Conservation (phyloP, 1,139 yeast species). For the Saccharomycopsis hybrid region DNA sequence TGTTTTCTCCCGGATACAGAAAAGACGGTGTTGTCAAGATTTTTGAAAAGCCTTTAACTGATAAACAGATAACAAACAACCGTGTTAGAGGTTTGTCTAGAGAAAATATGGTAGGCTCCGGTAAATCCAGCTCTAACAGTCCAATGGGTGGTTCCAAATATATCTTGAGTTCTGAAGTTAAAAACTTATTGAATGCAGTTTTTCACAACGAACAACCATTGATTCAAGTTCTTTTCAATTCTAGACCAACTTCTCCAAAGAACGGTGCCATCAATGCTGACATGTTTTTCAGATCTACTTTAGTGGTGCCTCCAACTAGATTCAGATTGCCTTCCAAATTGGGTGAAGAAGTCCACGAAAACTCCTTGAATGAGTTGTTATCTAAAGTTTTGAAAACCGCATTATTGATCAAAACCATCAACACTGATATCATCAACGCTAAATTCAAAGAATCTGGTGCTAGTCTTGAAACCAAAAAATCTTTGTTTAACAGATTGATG, state of each 20-base stretch:
- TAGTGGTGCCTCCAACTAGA: constrained; percentile 94
- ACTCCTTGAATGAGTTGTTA: constrained; percentile 83
- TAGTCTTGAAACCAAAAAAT: constrained; percentile 62
- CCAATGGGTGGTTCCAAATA: constrained; percentile 69
- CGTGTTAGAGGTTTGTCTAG: constrained; percentile 73
- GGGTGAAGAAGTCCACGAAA: constrained; percentile 95
- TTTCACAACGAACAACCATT: constrained; percentile 66
- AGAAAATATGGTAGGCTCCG: constrained; percentile 28
- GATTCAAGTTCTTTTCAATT: constrained; percentile 62
- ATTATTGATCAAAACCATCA: constrained; percentile 77
- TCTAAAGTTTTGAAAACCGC: constrained; percentile 76
- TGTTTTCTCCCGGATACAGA: constrained; percentile 90
- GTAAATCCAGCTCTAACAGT: constrained; percentile 28
- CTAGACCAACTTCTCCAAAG: constrained; percentile 43
- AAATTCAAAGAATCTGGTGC: constrained; percentile 53
- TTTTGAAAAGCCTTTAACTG: constrained; percentile 79
- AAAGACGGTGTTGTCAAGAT: constrained; percentile 93
- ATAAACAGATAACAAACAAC: constrained; percentile 75
- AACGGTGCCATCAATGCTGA: constrained; percentile 57
- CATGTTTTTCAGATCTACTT: constrained; percentile 78
- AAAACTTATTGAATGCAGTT: constrained; percentile 67
- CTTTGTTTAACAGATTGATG: constrained; percentile 83
- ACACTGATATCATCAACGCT: constrained; percentile 60
- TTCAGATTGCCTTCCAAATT: constrained; percentile 94
- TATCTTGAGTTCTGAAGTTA: constrained; percentile 79